A percentile compares a stretch with the other conserved stretches of the same genome.
phyloP scores from a whole-genome alignment of 2,329 filamentous ascomycete species.

The Colletotrichum liriopes region DNA sequence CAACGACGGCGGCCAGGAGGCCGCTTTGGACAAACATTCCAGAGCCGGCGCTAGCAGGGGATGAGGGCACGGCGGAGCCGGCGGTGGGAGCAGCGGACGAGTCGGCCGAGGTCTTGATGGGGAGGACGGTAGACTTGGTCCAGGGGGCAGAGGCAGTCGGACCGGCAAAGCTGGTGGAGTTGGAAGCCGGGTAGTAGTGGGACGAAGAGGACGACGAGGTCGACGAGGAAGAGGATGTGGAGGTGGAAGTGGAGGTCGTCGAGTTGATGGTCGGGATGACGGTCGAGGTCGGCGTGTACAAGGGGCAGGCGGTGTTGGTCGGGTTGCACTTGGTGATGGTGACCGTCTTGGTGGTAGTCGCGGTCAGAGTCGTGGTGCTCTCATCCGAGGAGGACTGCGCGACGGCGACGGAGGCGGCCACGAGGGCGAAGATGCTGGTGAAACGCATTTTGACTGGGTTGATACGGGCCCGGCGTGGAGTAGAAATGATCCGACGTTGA shows the following conservation, averaged over 20 bases:
- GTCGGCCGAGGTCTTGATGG: slow-evolving; percentile 41
- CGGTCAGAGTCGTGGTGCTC: slow-evolving; percentile 59
- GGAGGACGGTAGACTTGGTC: slow-evolving; percentile 46
- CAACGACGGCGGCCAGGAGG: slow-evolving; percentile 57
- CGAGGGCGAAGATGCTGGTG: slow-evolving; percentile 58
- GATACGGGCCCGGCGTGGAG: slow-evolving; percentile 4
- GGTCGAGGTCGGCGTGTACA: slow-evolving; percentile 50
- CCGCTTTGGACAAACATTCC: slow-evolving; percentile 58
- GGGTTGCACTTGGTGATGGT: slow-evolving; percentile 66
- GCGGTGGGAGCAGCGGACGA: slow-evolving; percentile 37
- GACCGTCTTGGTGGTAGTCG: slow-evolving; percentile 60
- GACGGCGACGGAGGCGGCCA: slow-evolving; percentile 59
- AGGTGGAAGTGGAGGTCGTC: slow-evolving; percentile 45
- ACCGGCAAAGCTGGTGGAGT: slow-evolving; percentile 51
- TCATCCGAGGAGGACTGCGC: slow-evolving; percentile 50
- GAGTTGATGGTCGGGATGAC: slow-evolving; percentile 41
- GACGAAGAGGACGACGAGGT: slow-evolving; percentile 40
- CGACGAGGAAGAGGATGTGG: slow-evolving; percentile 18
- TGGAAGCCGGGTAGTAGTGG: slow-evolving; percentile 51
- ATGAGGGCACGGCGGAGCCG: slow-evolving; percentile 46
- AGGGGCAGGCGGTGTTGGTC: slow-evolving; percentile 61
- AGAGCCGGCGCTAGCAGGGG: slow-evolving; percentile 51
- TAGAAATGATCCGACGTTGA: slow-evolving; percentile 23
- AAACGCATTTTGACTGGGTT: slow-evolving; percentile 61
- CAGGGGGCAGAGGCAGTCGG: slow-evolving; percentile 46